Evolutionary conservation across 805 yeast genomes (phyloP).

Genomic region (Nakazawaea peltata): DNA sequence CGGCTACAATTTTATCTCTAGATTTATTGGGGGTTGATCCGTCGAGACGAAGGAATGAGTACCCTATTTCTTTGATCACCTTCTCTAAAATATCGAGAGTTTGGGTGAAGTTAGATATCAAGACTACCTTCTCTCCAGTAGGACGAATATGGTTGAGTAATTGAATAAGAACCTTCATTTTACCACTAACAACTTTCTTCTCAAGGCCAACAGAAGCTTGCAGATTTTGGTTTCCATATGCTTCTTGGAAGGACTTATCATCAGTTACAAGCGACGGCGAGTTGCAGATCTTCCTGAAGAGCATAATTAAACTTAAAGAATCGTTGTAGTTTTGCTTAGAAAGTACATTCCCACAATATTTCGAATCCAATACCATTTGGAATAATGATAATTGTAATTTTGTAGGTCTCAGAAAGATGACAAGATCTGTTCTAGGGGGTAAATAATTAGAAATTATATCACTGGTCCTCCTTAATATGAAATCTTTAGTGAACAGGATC

Average conservation of each 20-base stretch:
- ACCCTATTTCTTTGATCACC: conserved; percentile 37
- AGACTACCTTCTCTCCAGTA: conserved; percentile 63
- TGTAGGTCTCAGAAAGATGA: conserved; percentile 76
- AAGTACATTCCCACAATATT: conserved; percentile 24
- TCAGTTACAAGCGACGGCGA: conserved; percentile 57
- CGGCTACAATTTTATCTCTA: conserved; percentile 57
- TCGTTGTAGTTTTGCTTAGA: conserved; percentile 24
- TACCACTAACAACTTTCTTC: conserved; percentile 43
- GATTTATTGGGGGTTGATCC: conserved; percentile 70
- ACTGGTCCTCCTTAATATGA: conserved; percentile 68
- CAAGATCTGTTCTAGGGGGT: conserved; percentile 68
- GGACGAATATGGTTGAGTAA: conserved; percentile 41
- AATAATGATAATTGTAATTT: conserved; percentile 49
- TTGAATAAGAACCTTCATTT: conserved; percentile 50
- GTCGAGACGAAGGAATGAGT: conserved; percentile 61
- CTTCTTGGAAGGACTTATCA: conserved; percentile 36
- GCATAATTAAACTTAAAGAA: conserved; percentile 61
- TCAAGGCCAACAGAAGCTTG: too few species aligned
- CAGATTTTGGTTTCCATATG: conserved; percentile 19
- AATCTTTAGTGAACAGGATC: conserved; percentile 52
- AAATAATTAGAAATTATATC: conserved; percentile 44
- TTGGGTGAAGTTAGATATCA: conserved; percentile 83
- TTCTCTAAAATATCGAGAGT: conserved; percentile 72
- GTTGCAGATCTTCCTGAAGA: conserved; percentile 76
- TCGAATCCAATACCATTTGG: conserved; percentile 34